These are phyloP conservation scores for Pythium dissimile DNA, from an alignment of 352 stramenopile genomes.

Conservation along the genomic window DNA sequence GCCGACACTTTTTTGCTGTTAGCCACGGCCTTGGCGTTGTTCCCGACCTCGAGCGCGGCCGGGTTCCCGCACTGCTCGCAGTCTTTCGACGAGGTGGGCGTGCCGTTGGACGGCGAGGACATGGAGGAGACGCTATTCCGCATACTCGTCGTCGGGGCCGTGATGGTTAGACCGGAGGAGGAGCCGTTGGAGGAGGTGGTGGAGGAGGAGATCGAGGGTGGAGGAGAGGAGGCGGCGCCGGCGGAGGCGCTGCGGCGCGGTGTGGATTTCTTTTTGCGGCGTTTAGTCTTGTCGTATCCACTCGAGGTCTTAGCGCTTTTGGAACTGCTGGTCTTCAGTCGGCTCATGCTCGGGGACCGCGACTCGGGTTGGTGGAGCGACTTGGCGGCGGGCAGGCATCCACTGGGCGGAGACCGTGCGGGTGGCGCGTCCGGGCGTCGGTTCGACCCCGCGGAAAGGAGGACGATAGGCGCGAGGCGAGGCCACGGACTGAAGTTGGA, in stretches of 20 bases:
- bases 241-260: constrained; percentile 8
- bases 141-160: constrained; percentile 8
- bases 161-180: constrained; percentile 17
- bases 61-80: constrained; percentile 48
- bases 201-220: constrained; percentile 13
- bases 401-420: constrained; percentile 2
- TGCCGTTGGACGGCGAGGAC: constrained; percentile 25
- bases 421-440: too few species aligned
- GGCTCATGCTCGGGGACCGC: constrained; percentile 26
- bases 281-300: constrained; percentile 22
- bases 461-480: neutral
- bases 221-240: neutral
- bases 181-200: constrained; percentile 23
- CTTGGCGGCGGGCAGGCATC: constrained; percentile 4
- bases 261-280: constrained; percentile 27
- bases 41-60: constrained; percentile 31
- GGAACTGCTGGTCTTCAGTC: constrained; percentile 23
- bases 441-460: too few species aligned
- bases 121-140: constrained; percentile 18
- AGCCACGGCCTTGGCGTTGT: constrained; percentile 35
- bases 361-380: neutral
- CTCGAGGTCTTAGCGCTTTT: constrained; percentile 18
- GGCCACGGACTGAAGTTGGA: neutral
- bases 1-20: constrained; percentile 40
- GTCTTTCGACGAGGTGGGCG: constrained; percentile 39